A percentile compares a stretch with the other conserved stretches of the same genome.
These are phyloP conservation scores for Pyrus communis DNA, from an alignment of 306 rosid genomes.

Conservation along the genomic window DNA sequence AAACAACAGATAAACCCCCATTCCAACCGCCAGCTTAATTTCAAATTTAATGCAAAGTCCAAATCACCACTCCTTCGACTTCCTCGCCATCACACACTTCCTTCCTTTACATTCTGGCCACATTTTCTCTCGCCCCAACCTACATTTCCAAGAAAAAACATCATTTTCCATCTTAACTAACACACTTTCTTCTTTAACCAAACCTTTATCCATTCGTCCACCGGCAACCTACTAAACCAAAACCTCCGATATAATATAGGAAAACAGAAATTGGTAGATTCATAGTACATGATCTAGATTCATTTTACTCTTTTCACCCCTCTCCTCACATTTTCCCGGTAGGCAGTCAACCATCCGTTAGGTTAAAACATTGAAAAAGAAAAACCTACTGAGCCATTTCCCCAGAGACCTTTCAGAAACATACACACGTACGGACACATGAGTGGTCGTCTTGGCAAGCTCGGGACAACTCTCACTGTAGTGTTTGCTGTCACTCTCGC, in stretches of 20 bases:
- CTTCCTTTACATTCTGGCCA: neutral
- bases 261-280: too few species aligned
- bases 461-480: conserved; percentile 7
- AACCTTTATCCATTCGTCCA: conserved; percentile 1
- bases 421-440: neutral
- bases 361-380: neutral
- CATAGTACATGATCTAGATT: too few species aligned
- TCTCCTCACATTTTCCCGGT: neutral
- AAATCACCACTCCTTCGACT: neutral
- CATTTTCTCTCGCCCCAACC: neutral
- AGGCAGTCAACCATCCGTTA: neutral
- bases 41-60: conserved; percentile 15
- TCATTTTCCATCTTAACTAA: neutral
- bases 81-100: conserved; percentile 16
- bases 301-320: neutral
- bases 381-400: neutral
- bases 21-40: conserved; percentile 17
- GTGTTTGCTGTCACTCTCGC: conserved; percentile 17
- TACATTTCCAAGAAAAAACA: conserved; percentile 8
- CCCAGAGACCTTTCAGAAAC: neutral
- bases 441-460: conserved; percentile 16
- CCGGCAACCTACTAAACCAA: conserved; percentile 11
- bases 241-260: neutral
- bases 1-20: neutral
- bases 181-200: neutral